Evolutionary conservation across 805 yeast species (phyloP).

Genomic region (Vanderwaltozyma polyspora): DNA sequence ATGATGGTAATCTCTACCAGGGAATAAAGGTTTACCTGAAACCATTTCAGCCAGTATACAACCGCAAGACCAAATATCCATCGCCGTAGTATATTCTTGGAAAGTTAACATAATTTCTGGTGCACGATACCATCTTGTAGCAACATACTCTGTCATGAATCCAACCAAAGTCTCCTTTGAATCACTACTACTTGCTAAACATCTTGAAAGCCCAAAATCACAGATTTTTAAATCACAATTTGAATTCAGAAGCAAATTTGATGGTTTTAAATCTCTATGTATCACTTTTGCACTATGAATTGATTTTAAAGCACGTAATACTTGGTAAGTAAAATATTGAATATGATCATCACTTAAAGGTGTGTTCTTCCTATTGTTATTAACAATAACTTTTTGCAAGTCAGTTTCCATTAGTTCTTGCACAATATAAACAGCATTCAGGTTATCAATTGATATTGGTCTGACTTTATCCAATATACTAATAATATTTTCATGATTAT

Average conservation of each 20-base stretch:
- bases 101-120: conserved; percentile 73
- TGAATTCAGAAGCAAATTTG: conserved; percentile 53
- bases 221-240: conserved; percentile 69
- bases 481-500: conserved; percentile 62
- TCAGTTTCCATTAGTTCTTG: conserved; percentile 76
- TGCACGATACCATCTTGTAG: conserved; percentile 78
- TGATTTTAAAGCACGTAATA: conserved; percentile 56
- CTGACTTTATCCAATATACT: conserved; percentile 54
- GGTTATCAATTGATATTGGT: conserved; percentile 46
- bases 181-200: conserved; percentile 30
- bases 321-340: conserved; percentile 60
- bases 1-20: conserved; percentile 64
- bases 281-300: conserved; percentile 65
- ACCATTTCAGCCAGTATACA: conserved; percentile 67
- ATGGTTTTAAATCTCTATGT: conserved; percentile 70
- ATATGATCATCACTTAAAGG: conserved; percentile 52
- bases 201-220: conserved; percentile 67
- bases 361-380: conserved; percentile 29
- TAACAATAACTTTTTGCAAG: conserved; percentile 48
- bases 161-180: conserved; percentile 40
- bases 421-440: conserved; percentile 62
- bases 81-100: conserved; percentile 63
- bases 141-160: conserved; percentile 68
- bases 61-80: conserved; percentile 75
- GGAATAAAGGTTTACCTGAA: conserved; percentile 52